These are phyloP conservation scores for Cyberlindnera americana DNA, from an alignment of 805 yeast species.

Conservation along the genomic window DNA sequence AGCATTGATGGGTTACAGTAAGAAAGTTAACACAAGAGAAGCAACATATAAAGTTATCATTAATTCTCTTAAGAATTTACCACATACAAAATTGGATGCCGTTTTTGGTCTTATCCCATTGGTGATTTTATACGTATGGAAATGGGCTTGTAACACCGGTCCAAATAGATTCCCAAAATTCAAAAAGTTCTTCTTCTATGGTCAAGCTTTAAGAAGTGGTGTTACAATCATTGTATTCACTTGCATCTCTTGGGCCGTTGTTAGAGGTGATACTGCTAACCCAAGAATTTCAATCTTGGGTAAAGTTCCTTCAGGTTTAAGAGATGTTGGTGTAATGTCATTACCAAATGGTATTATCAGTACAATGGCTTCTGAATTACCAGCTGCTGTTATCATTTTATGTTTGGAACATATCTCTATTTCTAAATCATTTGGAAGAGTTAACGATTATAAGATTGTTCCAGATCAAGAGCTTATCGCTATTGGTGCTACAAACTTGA, in stretches of 20 bases:
- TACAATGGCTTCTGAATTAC: conserved; percentile 71
- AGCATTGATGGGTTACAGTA: conserved; percentile 71
- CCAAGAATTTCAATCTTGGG: conserved; percentile 59
- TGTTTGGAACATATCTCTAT: conserved; percentile 91
- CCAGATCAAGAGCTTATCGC: conserved; percentile 95
- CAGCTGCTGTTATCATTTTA: conserved; percentile 79
- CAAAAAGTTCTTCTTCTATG: conserved; percentile 57
- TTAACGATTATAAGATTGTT: conserved; percentile 83
- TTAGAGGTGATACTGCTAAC: conserved; percentile 44
- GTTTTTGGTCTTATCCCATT: conserved; percentile 83
- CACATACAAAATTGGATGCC: conserved; percentile 69
- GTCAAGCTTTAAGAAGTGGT: conserved; percentile 76
- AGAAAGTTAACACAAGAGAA: conserved; percentile 64
- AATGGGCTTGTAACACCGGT: conserved; percentile 54
- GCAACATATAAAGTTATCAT: conserved; percentile 70
- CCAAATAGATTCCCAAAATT: conserved; percentile 62
- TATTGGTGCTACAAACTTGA: conserved; percentile 84
- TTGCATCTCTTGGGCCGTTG: conserved; percentile 74
- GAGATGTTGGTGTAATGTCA: conserved; percentile 68
- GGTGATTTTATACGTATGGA: conserved; percentile 69
- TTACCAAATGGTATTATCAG: conserved; percentile 56
- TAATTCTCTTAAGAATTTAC: conserved; percentile 66
- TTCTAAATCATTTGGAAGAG: conserved; percentile 88
- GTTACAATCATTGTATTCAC: conserved; percentile 79
- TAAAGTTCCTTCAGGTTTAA: conserved; percentile 76